Conservation (phyloP, 257 asterid genomes). For the Gentiana macrophylla region DNA sequence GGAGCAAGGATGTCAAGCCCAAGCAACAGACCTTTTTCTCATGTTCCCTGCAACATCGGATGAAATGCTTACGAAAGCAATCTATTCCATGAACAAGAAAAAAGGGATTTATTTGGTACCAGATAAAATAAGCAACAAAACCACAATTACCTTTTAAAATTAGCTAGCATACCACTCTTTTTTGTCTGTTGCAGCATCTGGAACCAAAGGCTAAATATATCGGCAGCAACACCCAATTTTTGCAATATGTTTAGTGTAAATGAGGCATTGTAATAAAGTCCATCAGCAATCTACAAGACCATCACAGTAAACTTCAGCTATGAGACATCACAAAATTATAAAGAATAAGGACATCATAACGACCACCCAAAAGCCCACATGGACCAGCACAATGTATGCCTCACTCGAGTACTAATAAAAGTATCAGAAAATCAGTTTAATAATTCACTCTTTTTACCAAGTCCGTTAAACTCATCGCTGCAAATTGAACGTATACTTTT, state of each 20-base stretch:
- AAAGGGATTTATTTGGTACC: not conserved
- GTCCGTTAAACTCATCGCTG: no score
- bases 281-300: constrained; percentile 74
- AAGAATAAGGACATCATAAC: no score
- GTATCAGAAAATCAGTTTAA: no score
- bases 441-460: no score
- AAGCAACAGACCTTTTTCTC: constrained; percentile 94
- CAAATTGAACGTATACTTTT: no score
- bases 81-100: not conserved
- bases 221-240: constrained; percentile 81
- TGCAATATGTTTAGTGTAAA: constrained; percentile 69
- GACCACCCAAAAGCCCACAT: no score
- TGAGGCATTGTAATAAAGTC: constrained; percentile 77
- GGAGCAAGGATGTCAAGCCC: constrained; percentile 92
- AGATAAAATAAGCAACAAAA: not conserved
- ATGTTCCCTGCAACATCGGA: constrained; percentile 61
- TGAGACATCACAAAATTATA: no score
- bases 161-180: constrained; percentile 62
- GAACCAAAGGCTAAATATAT: constrained; percentile 93
- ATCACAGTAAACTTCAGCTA: constrained; percentile 1
- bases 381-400: no score
- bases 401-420: no score
- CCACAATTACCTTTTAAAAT: constrained; percentile 62
- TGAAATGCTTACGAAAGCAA: constrained; percentile 1
- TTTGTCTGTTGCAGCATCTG: constrained; percentile 87